Conservation (phyloP, 495 filamentous ascomycete species). For the Penicillium samsonianum region DNA sequence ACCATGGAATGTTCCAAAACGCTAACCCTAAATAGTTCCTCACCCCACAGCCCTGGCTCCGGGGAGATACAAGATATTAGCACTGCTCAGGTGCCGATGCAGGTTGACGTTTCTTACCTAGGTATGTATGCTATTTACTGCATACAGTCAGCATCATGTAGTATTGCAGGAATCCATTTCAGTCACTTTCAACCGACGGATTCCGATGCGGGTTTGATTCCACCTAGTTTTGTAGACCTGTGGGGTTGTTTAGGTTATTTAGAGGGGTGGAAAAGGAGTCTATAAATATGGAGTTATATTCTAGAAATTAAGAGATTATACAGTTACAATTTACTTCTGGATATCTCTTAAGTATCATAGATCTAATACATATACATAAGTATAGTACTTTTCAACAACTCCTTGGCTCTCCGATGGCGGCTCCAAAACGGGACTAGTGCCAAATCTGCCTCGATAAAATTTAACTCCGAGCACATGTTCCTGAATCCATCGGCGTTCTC, state of each 20-base stretch:
- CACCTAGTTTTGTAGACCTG: not conserved
- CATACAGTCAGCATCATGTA: too few species aligned
- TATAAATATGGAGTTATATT: not conserved
- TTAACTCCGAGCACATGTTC: slow-evolving; percentile 26
- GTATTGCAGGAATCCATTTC: not conserved
- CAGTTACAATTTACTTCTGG: too few species aligned
- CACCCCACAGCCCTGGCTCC: too few species aligned
- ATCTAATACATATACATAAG: too few species aligned
- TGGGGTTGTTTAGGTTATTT: not conserved
- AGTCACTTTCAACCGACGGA: not conserved
- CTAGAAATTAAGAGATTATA: not conserved
- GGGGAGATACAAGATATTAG: too few species aligned
- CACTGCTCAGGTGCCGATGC: too few species aligned
- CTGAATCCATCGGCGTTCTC: slow-evolving; percentile 21
- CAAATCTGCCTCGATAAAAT: slow-evolving; percentile 26
- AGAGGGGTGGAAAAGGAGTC: not conserved
- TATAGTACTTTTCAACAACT: not conserved
- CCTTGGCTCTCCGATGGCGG: slow-evolving; percentile 26
- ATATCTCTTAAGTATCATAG: too few species aligned
- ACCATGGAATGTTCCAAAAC: too few species aligned
- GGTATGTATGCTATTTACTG: too few species aligned
- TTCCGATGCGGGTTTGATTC: not conserved
- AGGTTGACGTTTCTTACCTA: too few species aligned
- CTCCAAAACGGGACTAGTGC: slow-evolving; percentile 35
- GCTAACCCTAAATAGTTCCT: too few species aligned